Evolutionary conservation across 2,329 filamentous ascomycete species (phyloP), one percentile per base, ranked within the genome.

Genomic region (Blastomyces silverae): DNA sequence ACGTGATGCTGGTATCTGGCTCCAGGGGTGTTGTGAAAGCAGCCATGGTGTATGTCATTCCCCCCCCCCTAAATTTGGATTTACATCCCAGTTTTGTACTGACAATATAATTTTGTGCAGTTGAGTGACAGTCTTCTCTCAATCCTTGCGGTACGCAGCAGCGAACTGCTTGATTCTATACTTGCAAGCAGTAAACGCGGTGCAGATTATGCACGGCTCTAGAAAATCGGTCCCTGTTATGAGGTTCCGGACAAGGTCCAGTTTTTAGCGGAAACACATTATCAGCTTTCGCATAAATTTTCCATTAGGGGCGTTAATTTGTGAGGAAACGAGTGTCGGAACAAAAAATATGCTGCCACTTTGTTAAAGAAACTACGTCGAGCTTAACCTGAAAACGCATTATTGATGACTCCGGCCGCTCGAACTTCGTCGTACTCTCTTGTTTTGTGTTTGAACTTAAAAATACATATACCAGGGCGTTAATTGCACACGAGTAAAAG

Each of bases 1-100:
- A n/a, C 74, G 82, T 0, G 85, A 87, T 56, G 89, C 91, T 17
- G 92, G 92, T 3, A 82, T 97, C 65, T 97, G 90, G 89, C 81
- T 97, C 71, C 94, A 97, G 76, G 93, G 93, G 42, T 97, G 92
- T 79, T 95, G 92, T 75, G 92, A 97, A 80, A 86, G 83, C 67
- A 96, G 92, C 44, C 93, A 97, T 76, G 93, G 93, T 66, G 66
- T 68, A 64, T 60, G 66, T 63, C n/a, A 44, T 59, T 8, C 20
- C 20, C 31, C 10, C 37, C 25, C 34, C 22, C 22, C 13, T 10
- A 48, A 37, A 53, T 25, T 50, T 39, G n/a, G 5, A 8, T 37
- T 42, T 34, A 0, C 56, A 25, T 28, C 34, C 34, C 34, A 20
- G 10, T 42, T 48, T 62, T 34, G 57, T 65, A 52, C 65, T 52